A percentile compares a stretch with the other conserved stretches of the same genome.
phyloP scores from a whole-genome alignment of 306 rosid genomes.

The Gynostemma pentaphyllum region DNA sequence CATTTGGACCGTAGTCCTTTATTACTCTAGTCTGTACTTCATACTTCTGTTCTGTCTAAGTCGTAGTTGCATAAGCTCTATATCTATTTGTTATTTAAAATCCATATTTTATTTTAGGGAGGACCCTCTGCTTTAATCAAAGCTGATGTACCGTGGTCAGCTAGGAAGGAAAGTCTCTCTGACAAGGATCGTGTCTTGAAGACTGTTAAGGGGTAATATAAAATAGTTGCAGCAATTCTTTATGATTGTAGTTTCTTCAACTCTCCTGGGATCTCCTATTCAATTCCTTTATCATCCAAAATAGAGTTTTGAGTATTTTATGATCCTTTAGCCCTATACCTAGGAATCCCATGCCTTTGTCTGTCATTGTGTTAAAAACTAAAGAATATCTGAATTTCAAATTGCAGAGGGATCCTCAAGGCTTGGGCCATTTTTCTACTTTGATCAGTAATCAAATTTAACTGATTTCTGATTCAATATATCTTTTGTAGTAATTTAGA shows the following conservation, averaged over 20 bases:
- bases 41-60: neutral
- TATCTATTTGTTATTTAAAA: neutral
- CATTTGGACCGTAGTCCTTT: neutral
- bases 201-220: constrained; percentile 82
- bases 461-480: neutral
- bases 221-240: neutral
- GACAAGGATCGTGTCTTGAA: constrained; percentile 87
- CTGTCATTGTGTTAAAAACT: neutral
- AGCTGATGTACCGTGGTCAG: constrained; percentile 97
- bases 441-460: neutral
- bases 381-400: neutral
- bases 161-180: constrained; percentile 67
- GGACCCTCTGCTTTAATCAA: constrained; percentile 68
- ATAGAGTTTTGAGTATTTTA: neutral
- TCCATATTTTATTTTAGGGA: constrained; percentile 35
- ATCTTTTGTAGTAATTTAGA: neutral
- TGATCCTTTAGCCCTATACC: neutral
- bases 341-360: neutral
- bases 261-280: neutral
- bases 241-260: neutral
- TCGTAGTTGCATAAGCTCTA: neutral
- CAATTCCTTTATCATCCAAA: neutral
- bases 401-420: neutral
- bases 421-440: neutral
- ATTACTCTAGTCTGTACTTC: neutral